Percentiles rank a stretch among this genome's conserved stretches.
Evolutionary conservation across 2,329 filamentous ascomycete species (phyloP).

Genomic region (Colletotrichum nymphaeae): DNA sequence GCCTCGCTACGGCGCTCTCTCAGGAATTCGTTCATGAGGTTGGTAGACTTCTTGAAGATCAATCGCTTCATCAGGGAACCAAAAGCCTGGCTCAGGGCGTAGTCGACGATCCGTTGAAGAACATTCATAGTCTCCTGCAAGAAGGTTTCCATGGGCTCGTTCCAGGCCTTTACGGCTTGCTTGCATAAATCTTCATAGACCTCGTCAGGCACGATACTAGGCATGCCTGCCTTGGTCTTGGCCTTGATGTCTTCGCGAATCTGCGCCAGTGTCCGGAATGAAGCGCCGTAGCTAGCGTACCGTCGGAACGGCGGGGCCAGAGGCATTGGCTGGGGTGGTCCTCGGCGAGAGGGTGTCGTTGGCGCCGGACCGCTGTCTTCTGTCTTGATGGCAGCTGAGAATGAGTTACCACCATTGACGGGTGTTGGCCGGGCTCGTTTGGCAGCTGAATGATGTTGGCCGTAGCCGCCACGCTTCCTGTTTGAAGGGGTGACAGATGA

Average conservation of each 20-base stretch:
- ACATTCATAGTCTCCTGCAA: slow-evolving; percentile 59
- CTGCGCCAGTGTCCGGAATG: slow-evolving; percentile 58
- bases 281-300: slow-evolving; percentile 52
- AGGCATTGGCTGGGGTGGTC: slow-evolving; percentile 31
- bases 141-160: slow-evolving; percentile 61
- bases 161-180: slow-evolving; percentile 70
- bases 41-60: slow-evolving; percentile 60
- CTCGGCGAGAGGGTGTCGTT: slow-evolving; percentile 15
- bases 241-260: slow-evolving; percentile 66
- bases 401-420: slow-evolving; percentile 32
- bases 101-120: slow-evolving; percentile 57
- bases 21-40: slow-evolving; percentile 58
- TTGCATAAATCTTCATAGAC: slow-evolving; percentile 70
- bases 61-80: slow-evolving; percentile 57
- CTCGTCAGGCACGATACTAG: slow-evolving; percentile 67
- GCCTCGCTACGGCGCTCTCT: slow-evolving; percentile 50
- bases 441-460: slow-evolving; percentile 33
- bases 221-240: slow-evolving; percentile 68
- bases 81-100: slow-evolving; percentile 60
- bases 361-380: slow-evolving; percentile 43
- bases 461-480: slow-evolving; percentile 40
- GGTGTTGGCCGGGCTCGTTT: slow-evolving; percentile 26
- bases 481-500: slow-evolving; percentile 36
- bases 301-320: slow-evolving; percentile 47
- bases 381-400: slow-evolving; percentile 46